A percentile compares a stretch with the other conserved stretches of the same genome.
phyloP scores from a whole-genome alignment of 2,329 filamentous ascomycete genomes.

The Aspergillus jensenii region DNA sequence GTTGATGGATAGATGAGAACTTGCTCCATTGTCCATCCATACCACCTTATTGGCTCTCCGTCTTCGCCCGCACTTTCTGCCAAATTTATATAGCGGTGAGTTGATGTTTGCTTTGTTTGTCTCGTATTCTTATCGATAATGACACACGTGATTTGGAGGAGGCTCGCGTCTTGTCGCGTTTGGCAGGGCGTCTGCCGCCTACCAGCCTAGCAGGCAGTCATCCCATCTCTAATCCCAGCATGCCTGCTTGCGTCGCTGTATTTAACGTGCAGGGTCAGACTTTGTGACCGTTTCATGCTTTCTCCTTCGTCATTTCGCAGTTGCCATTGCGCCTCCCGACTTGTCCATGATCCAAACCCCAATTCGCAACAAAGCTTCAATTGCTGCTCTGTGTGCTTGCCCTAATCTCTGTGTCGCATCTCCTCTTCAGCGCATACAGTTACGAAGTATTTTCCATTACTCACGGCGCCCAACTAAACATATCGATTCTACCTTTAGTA shows the following conservation, averaged over 20 bases:
- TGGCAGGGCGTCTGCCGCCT: constrained; percentile 12
- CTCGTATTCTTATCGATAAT: constrained; percentile 4
- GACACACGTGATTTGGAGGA: constrained; percentile 18
- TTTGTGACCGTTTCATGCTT: constrained; percentile 17
- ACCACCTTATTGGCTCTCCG: constrained; percentile 14
- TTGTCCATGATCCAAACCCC: constrained; percentile 8
- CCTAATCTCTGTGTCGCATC: not conserved
- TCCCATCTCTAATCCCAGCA: not conserved
- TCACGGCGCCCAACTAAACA: not conserved
- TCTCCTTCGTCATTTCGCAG: constrained; percentile 7
- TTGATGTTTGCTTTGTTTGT: not conserved
- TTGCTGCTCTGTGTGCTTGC: not conserved
- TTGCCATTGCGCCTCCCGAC: constrained; percentile 11
- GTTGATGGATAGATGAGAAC: not conserved
- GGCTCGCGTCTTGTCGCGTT: constrained; percentile 25
- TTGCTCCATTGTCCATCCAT: not conserved
- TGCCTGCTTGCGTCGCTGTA: constrained; percentile 1
- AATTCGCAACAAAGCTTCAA: constrained; percentile 2
- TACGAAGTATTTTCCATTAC: not conserved
- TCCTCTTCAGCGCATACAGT: not conserved
- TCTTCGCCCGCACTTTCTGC: constrained; percentile 25
- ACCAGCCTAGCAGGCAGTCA: constrained; percentile 11
- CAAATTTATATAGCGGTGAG: constrained; percentile 22
- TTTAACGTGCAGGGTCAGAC: not conserved
- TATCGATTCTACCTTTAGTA: not conserved